Evolutionary conservation across 306 rosid genomes (phyloP).

Genomic region (Calophaca sinica): DNA sequence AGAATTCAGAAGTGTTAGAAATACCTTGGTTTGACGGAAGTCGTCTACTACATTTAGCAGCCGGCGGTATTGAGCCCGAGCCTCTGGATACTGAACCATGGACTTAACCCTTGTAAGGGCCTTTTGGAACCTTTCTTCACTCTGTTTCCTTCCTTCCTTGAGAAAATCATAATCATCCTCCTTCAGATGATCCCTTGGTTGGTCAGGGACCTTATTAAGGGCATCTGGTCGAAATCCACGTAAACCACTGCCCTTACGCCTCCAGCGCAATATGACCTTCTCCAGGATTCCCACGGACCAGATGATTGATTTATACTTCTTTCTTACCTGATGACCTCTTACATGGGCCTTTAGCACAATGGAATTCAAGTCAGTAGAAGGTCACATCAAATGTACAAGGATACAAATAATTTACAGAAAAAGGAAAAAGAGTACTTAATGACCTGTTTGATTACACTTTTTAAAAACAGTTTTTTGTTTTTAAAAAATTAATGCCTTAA

Average conservation of each 20-base stretch:
- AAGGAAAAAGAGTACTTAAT: neutral
- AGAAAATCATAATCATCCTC: conserved; percentile 85
- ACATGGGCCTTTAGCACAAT: conserved; percentile 77
- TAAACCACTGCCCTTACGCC: conserved; percentile 88
- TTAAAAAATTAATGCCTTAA: too few relatives aligned
- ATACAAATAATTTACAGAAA: neutral
- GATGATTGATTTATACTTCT: conserved; percentile 64
- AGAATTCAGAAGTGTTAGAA: neutral
- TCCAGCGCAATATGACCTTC: conserved; percentile 88
- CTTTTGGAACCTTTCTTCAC: conserved; percentile 79
- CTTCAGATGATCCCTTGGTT: conserved; percentile 39
- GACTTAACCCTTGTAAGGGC: conserved; percentile 94
- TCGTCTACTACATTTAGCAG: conserved; percentile 80
- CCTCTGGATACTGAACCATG: conserved; percentile 96
- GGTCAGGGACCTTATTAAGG: conserved; percentile 47
- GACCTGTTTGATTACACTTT: too few relatives aligned
- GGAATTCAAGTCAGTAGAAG: conserved; percentile 53
- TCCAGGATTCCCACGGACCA: conserved; percentile 96
- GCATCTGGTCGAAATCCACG: conserved; percentile 76
- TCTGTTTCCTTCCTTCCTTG: conserved; percentile 84
- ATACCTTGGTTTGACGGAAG: conserved; percentile 77
- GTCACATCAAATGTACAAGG: conserved; percentile 15
- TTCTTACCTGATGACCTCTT: conserved; percentile 95
- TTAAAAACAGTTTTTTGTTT: too few relatives aligned
- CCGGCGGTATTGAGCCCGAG: conserved; percentile 89